These are phyloP conservation scores for Pneumocystis carinii DNA, from an alignment of 1,139 yeast genomes.

Conservation along the genomic window DNA sequence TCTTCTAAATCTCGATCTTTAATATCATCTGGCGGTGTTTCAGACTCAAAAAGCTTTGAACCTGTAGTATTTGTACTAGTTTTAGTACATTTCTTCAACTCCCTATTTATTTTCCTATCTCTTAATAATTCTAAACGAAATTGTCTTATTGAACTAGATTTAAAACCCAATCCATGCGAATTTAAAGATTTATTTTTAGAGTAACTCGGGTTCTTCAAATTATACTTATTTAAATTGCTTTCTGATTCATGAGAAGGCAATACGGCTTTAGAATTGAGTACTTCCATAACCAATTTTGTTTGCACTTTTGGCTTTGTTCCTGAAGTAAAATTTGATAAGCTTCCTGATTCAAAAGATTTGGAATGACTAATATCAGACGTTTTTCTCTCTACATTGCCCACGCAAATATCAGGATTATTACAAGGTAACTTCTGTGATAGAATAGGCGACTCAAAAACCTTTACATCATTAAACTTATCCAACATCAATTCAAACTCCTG, in stretches of 20 bases:
- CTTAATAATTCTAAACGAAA: neutral
- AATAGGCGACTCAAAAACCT: neutral
- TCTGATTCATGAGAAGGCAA: neutral
- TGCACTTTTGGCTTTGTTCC: neutral
- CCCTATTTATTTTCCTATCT: neutral
- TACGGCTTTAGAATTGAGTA: neutral
- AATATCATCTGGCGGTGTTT: constrained; percentile 15
- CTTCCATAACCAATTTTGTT: neutral
- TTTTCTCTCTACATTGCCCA: neutral
- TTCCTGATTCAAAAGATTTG: neutral
- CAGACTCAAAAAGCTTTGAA: constrained; percentile 16
- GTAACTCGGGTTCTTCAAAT: neutral
- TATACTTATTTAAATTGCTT: neutral
- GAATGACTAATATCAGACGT: neutral
- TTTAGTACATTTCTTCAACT: neutral
- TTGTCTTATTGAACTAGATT: neutral
- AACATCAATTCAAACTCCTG: constrained; percentile 8
- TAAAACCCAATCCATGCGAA: neutral
- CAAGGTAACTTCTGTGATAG: neutral
- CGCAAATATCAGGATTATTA: neutral
- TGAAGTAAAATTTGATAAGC: neutral
- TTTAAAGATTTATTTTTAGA: neutral
- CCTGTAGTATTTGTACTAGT: neutral
- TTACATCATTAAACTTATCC: constrained; percentile 1
- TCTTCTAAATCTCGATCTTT: constrained; percentile 2